A percentile compares a stretch with the other conserved stretches of the same genome.
These are phyloP conservation scores for Aspergillus baeticus DNA, from an alignment of 495 filamentous ascomycete genomes.

Conservation along the genomic window DNA sequence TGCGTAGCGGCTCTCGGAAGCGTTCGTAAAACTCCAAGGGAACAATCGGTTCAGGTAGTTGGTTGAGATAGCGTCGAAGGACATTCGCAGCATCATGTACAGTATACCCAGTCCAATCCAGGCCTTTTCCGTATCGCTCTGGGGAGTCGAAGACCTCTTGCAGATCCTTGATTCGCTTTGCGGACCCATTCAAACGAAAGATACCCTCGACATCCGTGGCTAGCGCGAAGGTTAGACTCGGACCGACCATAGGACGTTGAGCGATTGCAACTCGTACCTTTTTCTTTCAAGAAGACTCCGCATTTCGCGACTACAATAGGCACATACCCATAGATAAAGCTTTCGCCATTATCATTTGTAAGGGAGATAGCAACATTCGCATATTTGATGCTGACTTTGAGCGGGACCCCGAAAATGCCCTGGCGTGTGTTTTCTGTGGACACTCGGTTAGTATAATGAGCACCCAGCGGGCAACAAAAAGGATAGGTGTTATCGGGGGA, in stretches of 20 bases:
- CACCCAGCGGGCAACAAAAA: not conserved
- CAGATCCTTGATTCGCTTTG: conserved; percentile 96
- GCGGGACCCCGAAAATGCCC: conserved; percentile 91
- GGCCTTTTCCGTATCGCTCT: conserved; percentile 92
- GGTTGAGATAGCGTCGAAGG: conserved; percentile 89
- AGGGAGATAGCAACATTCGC: conserved; percentile 98
- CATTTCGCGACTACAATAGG: conserved; percentile 99
- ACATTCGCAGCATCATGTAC: conserved; percentile 99
- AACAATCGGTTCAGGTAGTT: conserved; percentile 92
- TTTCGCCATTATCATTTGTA: conserved; percentile 83
- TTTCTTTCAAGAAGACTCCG: conserved; percentile 96
- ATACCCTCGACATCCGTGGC: conserved; percentile 97
- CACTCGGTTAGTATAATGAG: conserved; percentile 4
- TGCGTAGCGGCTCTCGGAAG: conserved; percentile 81
- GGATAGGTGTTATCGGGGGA: not conserved
- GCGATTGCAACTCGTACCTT: conserved; percentile 60
- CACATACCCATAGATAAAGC: conserved; percentile 98
- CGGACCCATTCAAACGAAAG: conserved; percentile 93
- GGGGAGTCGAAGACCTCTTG: conserved; percentile 90
- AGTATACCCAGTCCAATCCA: conserved; percentile 97
- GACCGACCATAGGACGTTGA: not conserved
- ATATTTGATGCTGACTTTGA: conserved; percentile 93
- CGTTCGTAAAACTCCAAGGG: conserved; percentile 89
- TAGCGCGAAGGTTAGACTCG: conserved; percentile 32
- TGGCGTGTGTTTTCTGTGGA: conserved; percentile 32